Percentiles rank a stretch among this genome's conserved stretches.
Conservation (phyloP, 306 rosid genomes). For the Pyrus bretschneideri region DNA sequence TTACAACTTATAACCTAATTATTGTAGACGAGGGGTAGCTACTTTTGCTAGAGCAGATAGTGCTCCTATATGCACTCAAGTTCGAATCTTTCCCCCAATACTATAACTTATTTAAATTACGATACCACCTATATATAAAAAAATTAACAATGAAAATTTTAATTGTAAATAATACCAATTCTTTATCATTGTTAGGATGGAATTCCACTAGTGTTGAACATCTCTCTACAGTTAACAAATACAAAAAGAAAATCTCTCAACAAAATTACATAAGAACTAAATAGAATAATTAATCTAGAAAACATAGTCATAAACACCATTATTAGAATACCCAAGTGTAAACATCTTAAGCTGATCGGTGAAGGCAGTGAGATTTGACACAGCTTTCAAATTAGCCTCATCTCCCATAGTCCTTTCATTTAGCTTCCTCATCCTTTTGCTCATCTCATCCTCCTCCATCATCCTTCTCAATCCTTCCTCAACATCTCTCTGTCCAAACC, state of each 20-base stretch:
- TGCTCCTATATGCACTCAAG: not conserved
- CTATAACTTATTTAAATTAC: too few relatives aligned
- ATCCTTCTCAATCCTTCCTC: conserved; percentile 52
- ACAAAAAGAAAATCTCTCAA: too few relatives aligned
- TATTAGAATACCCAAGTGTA: not conserved
- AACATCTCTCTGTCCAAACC: conserved; percentile 48
- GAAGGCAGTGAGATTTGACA: conserved; percentile 33
- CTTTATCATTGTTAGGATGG: not conserved
- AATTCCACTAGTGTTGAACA: not conserved
- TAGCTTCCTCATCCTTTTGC: conserved; percentile 26
- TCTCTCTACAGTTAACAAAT: not conserved
- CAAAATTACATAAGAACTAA: not conserved
- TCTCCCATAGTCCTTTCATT: conserved; percentile 36
- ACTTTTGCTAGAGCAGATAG: too few relatives aligned
- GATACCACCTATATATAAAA: not conserved
- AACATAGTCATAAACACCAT: not conserved
- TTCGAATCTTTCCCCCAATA: too few relatives aligned
- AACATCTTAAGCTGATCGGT: conserved; percentile 22
- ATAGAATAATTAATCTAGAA: not conserved
- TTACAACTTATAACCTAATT: not conserved
- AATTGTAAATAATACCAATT: too few relatives aligned
- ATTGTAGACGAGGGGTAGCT: not conserved
- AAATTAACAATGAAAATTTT: not conserved
- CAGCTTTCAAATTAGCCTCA: conserved; percentile 16
- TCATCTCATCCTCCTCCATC: conserved; percentile 52